Evolutionary conservation across 306 rosid genomes (phyloP).

Genomic region (Hippophae tibetana): DNA sequence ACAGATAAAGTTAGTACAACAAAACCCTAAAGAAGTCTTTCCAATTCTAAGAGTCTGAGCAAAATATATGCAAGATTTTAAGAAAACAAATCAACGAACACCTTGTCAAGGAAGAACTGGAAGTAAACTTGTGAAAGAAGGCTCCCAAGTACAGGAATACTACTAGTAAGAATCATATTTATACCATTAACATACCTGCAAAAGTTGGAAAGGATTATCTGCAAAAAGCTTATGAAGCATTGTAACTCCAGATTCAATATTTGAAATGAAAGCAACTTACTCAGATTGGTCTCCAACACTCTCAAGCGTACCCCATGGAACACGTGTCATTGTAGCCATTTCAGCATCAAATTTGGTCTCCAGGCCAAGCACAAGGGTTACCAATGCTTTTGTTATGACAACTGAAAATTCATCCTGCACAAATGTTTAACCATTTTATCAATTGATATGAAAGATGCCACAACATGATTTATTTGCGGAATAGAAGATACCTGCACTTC

Average conservation of each 20-base stretch:
- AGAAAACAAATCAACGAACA: constrained; percentile 19
- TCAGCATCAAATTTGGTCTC: constrained; percentile 94
- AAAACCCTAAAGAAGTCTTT: too few relatives aligned
- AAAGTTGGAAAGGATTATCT: constrained; percentile 21
- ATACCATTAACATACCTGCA: constrained; percentile 95
- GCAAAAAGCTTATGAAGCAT: constrained; percentile 7
- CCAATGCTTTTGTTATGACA: constrained; percentile 83
- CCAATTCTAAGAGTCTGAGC: too few relatives aligned
- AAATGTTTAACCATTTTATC: constrained; percentile 20
- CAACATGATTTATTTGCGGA: constrained; percentile 8
- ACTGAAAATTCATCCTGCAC: constrained; percentile 93
- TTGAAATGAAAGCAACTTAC: constrained; percentile 37
- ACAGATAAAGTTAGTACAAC: too few relatives aligned
- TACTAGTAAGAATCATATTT: constrained; percentile 75
- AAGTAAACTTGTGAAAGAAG: constrained; percentile 90
- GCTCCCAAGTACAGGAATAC: constrained; percentile 90
- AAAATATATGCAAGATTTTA: too few relatives aligned
- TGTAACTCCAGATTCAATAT: neutral
- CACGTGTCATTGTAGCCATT: constrained; percentile 96
- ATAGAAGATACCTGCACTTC: constrained; percentile 76
- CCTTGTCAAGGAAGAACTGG: constrained; percentile 98
- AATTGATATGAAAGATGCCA: constrained; percentile 13
- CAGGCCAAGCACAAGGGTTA: constrained; percentile 85
- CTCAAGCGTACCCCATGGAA: constrained; percentile 88
- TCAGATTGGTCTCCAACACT: constrained; percentile 98